phyloP scores from a whole-genome alignment of 495 filamentous ascomycete genomes.

The Tuber brumale region DNA sequence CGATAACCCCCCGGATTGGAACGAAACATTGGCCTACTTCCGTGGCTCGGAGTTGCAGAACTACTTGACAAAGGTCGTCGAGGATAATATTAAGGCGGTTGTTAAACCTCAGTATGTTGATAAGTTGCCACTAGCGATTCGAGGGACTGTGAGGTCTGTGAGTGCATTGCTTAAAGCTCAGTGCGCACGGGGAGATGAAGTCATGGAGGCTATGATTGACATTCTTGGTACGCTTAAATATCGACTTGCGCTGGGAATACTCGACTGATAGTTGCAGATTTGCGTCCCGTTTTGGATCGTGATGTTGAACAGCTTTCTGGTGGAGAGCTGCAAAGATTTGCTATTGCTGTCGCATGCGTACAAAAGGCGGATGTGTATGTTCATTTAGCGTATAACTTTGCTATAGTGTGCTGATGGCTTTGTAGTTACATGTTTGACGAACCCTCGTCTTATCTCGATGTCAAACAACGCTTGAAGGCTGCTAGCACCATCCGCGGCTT shows the following conservation, averaged over 20 bases:
- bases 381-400: conserved; percentile 8
- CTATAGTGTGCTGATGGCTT: conserved; percentile 9
- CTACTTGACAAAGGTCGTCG: conserved; percentile 96
- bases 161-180: conserved; percentile 66
- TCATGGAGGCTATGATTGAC: conserved; percentile 56
- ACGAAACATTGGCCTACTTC: conserved; percentile 97
- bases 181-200: conserved; percentile 62
- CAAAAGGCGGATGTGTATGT: conserved; percentile 86
- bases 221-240: conserved; percentile 55
- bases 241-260: background rate
- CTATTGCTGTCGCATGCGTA: conserved; percentile 89
- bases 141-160: conserved; percentile 67
- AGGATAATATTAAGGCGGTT: conserved; percentile 92
- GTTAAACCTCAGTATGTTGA: conserved; percentile 99
- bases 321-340: conserved; percentile 96
- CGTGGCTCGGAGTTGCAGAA: conserved; percentile 96
- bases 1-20: conserved; percentile 97
- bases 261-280: conserved; percentile 52
- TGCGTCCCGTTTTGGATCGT: conserved; percentile 77
- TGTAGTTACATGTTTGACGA: conserved; percentile 96
- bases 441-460: conserved; percentile 96
- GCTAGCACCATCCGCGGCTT: conserved; percentile 86
- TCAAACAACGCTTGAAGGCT: conserved; percentile 92
- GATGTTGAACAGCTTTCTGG: conserved; percentile 85
- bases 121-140: conserved; percentile 88